phyloP scores from a whole-genome alignment of 257 asterid species.

The Eucommia ulmoides region DNA sequence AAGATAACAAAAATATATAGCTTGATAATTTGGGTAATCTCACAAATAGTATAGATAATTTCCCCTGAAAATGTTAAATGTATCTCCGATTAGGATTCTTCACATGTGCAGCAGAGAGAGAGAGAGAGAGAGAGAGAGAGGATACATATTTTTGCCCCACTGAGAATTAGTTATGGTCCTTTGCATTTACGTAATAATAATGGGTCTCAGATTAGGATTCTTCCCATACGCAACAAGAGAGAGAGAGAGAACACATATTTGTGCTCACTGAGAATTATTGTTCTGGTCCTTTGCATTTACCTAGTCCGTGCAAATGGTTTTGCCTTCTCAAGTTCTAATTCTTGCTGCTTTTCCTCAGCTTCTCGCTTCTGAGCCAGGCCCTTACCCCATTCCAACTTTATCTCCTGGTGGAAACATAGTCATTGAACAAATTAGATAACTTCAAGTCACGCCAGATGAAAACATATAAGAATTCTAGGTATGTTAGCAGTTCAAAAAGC shows the following conservation, averaged over 20 bases:
- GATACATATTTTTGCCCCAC: too few species aligned
- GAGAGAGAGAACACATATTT: too few species aligned
- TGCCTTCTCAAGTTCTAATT: conserved; percentile 73
- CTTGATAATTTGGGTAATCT: not conserved
- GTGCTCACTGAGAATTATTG: too few species aligned
- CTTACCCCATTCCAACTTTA: conserved; percentile 17
- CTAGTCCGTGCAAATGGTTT: conserved; percentile 92
- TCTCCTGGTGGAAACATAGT: conserved; percentile 15
- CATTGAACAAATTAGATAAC: too few species aligned
- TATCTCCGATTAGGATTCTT: not conserved
- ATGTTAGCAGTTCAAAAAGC: too few species aligned
- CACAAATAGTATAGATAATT: not conserved
- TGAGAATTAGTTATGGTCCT: too few species aligned
- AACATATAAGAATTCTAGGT: too few species aligned
- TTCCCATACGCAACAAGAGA: too few species aligned
- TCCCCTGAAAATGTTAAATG: not conserved
- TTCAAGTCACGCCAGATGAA: too few species aligned
- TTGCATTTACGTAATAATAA: too few species aligned
- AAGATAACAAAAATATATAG: not conserved
- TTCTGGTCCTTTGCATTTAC: conserved; percentile 13
- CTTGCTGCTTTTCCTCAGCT: conserved; percentile 65
- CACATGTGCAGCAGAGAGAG: not conserved
- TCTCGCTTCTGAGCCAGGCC: conserved; percentile 81
- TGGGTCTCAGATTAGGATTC: too few species aligned
- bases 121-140: too few species aligned